Conservation (phyloP, 352 stramenopile species). For the Globisporangium megalacanthum region DNA sequence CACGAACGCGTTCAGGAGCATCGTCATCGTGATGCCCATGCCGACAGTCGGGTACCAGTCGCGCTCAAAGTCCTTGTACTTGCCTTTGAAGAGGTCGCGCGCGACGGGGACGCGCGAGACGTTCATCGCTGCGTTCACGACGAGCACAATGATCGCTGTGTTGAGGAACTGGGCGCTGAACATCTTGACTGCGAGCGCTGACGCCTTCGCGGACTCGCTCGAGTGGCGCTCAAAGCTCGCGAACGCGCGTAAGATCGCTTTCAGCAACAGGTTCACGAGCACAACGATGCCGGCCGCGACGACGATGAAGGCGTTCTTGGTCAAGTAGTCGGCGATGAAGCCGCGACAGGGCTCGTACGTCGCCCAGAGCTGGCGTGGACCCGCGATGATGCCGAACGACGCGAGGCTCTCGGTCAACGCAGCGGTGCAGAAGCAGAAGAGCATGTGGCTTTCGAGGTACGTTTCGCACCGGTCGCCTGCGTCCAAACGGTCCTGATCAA, state of each 20-base stretch:
- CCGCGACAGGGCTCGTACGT: slow-evolving; percentile 46
- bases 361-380: slow-evolving; percentile 48
- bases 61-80: slow-evolving; percentile 79
- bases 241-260: slow-evolving; percentile 60
- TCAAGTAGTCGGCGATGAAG: slow-evolving; percentile 64
- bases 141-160: slow-evolving; percentile 73
- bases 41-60: slow-evolving; percentile 86
- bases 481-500: slow-evolving; percentile 31
- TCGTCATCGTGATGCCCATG: slow-evolving; percentile 82
- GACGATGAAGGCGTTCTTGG: slow-evolving; percentile 64
- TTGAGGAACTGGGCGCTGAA: slow-evolving; percentile 80
- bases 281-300: slow-evolving; percentile 62
- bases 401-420: slow-evolving; percentile 42
- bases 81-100: slow-evolving; percentile 62
- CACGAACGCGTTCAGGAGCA: slow-evolving; percentile 78
- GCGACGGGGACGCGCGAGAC: slow-evolving; percentile 37
- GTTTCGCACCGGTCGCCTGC: slow-evolving; percentile 41
- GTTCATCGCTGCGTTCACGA: slow-evolving; percentile 64
- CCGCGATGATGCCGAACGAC: slow-evolving; percentile 40
- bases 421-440: slow-evolving; percentile 70
- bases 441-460: slow-evolving; percentile 51
- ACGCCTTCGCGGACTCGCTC: slow-evolving; percentile 78
- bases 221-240: slow-evolving; percentile 67
- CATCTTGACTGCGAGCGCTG: slow-evolving; percentile 71
- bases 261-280: slow-evolving; percentile 72